Evolutionary conservation across 352 stramenopile genomes (phyloP), one percentile per base, ranked within the genome.

Genomic region (Phytopythium mirpurense): DNA sequence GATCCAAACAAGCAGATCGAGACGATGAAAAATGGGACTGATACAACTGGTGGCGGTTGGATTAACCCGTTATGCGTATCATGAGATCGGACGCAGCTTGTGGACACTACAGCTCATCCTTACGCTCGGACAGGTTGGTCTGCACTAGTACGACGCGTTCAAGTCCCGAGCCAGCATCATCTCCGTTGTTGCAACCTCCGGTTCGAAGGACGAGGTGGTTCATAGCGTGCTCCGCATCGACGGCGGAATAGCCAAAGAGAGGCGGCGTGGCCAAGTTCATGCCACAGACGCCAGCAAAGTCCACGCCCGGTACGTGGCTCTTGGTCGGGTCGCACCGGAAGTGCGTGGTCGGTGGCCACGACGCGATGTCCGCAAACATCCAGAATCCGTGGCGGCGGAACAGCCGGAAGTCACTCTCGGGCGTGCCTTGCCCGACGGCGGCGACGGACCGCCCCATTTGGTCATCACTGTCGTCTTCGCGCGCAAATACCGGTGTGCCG

Each of bases 311-410:
- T n/a, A 70, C 45, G 37, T 74, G 26, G 3, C 35, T 57, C 56
- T 75, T 71, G 41, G 66, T 81, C 24, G 78, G 78, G 24, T 88
- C 74, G 46, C 78, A 88, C 23, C 74, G 74, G 56, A 84, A 88
- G 37, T 76, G 60, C 21, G 77, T 84, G 53, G 59, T 62, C 0
- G 74, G 78, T 9, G 78, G 74, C 78, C 78, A 86, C 12, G 54
- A 38, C 16, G 66, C 70, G 5, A 86, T 57, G 56, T 88, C 71
- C 0, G 71, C 73, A 36, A 89, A 67, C 68, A 86, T 71, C 78
- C 75, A 89, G 53, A 86, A 86, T 29, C 74, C 75, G 18, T 78
- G 68, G 64, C 83, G 68, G 31, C 78, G 67, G 42, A 82, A 81
- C 18, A 89, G 56, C 0, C 73, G 74, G 45, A 83, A 83, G 45